Evolutionary conservation across 305 asterid genomes (phyloP).

Genomic region (Galium porrigens): DNA sequence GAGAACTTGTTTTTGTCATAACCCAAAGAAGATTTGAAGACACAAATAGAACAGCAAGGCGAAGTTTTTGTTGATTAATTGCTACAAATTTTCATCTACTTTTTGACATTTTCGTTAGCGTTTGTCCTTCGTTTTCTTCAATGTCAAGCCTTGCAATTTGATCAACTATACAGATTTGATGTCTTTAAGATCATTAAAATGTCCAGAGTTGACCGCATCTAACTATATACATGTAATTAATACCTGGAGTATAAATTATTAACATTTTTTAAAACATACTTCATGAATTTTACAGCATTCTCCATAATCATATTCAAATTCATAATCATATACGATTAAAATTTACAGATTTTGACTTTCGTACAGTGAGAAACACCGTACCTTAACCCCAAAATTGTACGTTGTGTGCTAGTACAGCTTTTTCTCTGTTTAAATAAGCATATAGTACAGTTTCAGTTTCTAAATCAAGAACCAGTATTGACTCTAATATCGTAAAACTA

Average conservation of each 20-base stretch:
- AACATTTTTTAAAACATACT: too few species aligned
- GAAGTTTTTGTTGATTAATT: background rate
- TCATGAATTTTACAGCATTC: too few species aligned
- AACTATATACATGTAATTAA: background rate
- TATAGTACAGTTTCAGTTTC: background rate
- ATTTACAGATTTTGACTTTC: too few species aligned
- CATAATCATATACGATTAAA: too few species aligned
- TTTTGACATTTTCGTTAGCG: background rate
- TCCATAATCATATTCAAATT: too few species aligned
- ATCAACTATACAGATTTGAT: background rate
- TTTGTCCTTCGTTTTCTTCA: background rate
- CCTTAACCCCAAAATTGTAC: background rate
- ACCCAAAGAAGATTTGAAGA: background rate
- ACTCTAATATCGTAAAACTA: background rate
- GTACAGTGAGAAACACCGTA: too few species aligned
- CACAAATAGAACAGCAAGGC: background rate
- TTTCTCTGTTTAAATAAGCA: background rate
- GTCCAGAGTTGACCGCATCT: background rate
- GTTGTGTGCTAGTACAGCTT: background rate
- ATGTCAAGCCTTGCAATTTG: slow-evolving; percentile 3
- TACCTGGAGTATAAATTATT: too few species aligned
- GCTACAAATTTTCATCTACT: background rate
- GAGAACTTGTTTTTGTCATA: background rate
- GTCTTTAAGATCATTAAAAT: background rate
- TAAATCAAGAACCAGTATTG: background rate